Evolutionary conservation across 192 early-diverging fungal genomes (phyloP), one percentile per base, ranked within the genome.

Genomic region (Paraglomus occultum): DNA sequence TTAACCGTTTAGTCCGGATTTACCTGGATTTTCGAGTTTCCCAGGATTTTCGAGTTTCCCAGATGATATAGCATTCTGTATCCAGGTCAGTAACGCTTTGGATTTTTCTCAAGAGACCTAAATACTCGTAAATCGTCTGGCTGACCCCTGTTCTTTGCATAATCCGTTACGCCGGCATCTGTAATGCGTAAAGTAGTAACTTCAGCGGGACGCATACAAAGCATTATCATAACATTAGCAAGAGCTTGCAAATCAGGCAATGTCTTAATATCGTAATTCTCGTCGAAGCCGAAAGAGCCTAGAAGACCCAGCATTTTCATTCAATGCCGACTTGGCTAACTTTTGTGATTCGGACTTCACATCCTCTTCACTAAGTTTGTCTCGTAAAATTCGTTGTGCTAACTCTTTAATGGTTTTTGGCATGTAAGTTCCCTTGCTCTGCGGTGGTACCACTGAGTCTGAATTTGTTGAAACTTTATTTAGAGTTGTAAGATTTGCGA

Each of bases 141-240:
- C 17, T 64, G 45, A 18, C 62, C 45, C 4, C 42, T 3, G 20
- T 48, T 48, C 38, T 64, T 64, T 22, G 45, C 62, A 48, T 64
- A 64, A 0, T 23, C 45, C 11, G 47, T 44, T 23, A 48, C 62
- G 11, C 46, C 45, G 5, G 31, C 62, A 48, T 64, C 23, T 23
- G 62, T 8, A 42, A 64, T 64, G 0, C 45, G 15, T 15, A 64
- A 48, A 40, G 40, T 64, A 49, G 6, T 64, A 64, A 64, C 65
- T 67, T 64, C 42, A 42, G 65, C 52, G 15, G 51, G 51, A 46
- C 62, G 42, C 0, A 64, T 64, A 20, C 62, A 64, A 4, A 44
- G 62, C 62, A 64, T 64, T 47, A 64, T 48, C 47, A 64, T 64
- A 22, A 64, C 18, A 64, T 64, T 14, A 12, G 46, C 62, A 42